Conservation (phyloP, 768 basidiomycete species). For the Hysterangium stoloniferum region DNA sequence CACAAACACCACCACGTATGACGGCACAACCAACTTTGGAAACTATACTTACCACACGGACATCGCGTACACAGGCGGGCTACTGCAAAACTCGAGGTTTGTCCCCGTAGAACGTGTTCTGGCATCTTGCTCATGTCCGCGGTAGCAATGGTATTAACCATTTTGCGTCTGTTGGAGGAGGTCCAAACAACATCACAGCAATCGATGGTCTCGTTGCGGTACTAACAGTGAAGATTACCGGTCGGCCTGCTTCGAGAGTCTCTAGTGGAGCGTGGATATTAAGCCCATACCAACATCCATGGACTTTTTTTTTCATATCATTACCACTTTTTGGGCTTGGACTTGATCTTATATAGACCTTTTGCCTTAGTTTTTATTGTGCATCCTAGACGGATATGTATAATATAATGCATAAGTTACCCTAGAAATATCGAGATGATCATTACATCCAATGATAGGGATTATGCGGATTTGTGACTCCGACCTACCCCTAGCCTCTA, state of each 20-base stretch:
- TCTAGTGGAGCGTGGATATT: too few species aligned
- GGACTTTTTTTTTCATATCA: too few species aligned
- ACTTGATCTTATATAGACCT: too few species aligned
- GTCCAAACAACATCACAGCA: conserved; percentile 36
- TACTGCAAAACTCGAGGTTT: conserved; percentile 54
- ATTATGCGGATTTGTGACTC: too few species aligned
- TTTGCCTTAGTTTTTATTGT: too few species aligned
- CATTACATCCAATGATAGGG: too few species aligned
- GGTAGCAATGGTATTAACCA: conserved; percentile 60
- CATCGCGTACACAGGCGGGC: conserved; percentile 59
- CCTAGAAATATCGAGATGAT: too few species aligned
- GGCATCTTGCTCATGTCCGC: background rate
- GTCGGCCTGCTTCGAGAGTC: conserved; percentile 27
- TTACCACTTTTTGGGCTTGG: too few species aligned
- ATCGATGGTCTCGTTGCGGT: conserved; percentile 82
- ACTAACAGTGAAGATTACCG: conserved; percentile 59
- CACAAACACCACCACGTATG: conserved; percentile 53
- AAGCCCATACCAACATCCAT: too few species aligned
- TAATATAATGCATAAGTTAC: too few species aligned
- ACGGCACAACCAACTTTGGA: conserved; percentile 52
- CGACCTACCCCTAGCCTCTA: too few species aligned
- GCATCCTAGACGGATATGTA: too few species aligned
- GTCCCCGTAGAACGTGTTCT: background rate
- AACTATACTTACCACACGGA: conserved; percentile 70
- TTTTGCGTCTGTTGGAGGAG: conserved; percentile 38